Evolutionary conservation across 495 filamentous ascomycete genomes (phyloP).

Genomic region (Aspergillus mulundensis): DNA sequence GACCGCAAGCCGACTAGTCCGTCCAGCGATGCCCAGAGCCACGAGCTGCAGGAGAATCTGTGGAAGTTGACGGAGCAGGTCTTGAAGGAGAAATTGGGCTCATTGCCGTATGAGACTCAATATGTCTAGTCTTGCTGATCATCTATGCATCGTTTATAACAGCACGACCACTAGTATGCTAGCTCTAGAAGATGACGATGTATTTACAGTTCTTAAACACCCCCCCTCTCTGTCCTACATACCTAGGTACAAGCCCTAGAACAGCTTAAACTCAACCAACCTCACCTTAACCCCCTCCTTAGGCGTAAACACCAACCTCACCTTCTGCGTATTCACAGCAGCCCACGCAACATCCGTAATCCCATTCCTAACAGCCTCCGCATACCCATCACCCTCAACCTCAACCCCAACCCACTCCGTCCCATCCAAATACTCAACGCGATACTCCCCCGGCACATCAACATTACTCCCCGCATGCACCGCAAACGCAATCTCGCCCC

Average conservation of each 20-base stretch:
- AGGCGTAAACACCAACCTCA: slow-evolving; percentile 16
- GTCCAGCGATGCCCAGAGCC: background rate
- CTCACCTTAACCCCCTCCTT: slow-evolving; percentile 7
- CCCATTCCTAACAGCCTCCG: slow-evolving; percentile 11
- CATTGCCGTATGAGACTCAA: background rate
- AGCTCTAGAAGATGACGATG: too few species aligned
- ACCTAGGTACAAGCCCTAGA: background rate
- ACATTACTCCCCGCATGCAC: slow-evolving; percentile 11
- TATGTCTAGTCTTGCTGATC: background rate
- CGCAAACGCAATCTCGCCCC: slow-evolving; percentile 22
- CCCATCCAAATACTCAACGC: slow-evolving; percentile 8
- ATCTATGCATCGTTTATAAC: too few species aligned
- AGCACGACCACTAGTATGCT: too few species aligned
- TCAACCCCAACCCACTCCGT: slow-evolving; percentile 15
- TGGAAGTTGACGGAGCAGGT: slow-evolving; percentile 1
- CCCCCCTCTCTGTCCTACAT: too few species aligned
- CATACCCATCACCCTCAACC: slow-evolving; percentile 16
- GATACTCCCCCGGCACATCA: slow-evolving; percentile 16
- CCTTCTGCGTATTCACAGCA: background rate
- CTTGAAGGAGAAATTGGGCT: background rate
- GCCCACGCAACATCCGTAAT: slow-evolving; percentile 14
- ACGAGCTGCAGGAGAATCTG: slow-evolving; percentile 1
- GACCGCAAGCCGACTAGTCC: background rate
- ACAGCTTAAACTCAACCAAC: slow-evolving; percentile 21
- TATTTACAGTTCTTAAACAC: too few species aligned